Evolutionary conservation across 2,329 filamentous ascomycete species (phyloP).

Genomic region (Zasmidium citrigriseum): DNA sequence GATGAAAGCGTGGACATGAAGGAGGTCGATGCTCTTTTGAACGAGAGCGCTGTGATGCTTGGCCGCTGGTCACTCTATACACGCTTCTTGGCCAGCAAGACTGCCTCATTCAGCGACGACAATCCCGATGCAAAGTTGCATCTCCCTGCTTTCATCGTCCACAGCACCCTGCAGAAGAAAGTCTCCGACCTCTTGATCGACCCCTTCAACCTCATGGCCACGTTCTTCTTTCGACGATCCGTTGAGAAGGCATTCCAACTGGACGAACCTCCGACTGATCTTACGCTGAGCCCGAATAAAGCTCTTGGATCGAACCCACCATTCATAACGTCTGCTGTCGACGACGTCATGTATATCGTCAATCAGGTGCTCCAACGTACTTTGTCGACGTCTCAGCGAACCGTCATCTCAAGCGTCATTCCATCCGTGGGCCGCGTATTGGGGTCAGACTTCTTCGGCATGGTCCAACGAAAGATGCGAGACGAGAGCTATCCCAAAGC

Average conservation of each 20-base stretch:
- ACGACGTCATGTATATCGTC: conserved; percentile 99
- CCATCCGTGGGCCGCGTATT: conserved; percentile 79
- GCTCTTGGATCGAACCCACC: conserved; percentile 76
- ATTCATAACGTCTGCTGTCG: conserved; percentile 91
- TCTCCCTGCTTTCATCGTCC: conserved; percentile 72
- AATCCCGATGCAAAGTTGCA: conserved; percentile 47
- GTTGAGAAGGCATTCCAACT: conserved; percentile 98
- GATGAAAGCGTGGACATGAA: conserved; percentile 97
- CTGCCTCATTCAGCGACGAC: conserved; percentile 43
- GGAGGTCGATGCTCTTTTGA: conserved; percentile 84
- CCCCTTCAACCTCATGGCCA: conserved; percentile 90
- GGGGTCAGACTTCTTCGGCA: conserved; percentile 86
- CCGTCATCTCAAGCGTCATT: conserved; percentile 75
- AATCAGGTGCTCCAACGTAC: conserved; percentile 87
- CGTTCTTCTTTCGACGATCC: conserved; percentile 93
- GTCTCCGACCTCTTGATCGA: conserved; percentile 70
- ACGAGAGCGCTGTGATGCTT: conserved; percentile 88
- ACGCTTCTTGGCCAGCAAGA: conserved; percentile 84
- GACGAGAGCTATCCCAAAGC: conserved; percentile 90
- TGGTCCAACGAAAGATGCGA: conserved; percentile 97
- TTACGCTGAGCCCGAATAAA: conserved; percentile 74
- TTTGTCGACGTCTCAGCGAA: conserved; percentile 79
- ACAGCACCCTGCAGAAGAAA: conserved; percentile 80
- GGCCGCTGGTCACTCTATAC: conserved; percentile 91
- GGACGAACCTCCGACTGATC: conserved; percentile 79